These are phyloP conservation scores for Fusarium paranaense DNA, from an alignment of 2,329 filamentous ascomycete species.

Conservation along the genomic window DNA sequence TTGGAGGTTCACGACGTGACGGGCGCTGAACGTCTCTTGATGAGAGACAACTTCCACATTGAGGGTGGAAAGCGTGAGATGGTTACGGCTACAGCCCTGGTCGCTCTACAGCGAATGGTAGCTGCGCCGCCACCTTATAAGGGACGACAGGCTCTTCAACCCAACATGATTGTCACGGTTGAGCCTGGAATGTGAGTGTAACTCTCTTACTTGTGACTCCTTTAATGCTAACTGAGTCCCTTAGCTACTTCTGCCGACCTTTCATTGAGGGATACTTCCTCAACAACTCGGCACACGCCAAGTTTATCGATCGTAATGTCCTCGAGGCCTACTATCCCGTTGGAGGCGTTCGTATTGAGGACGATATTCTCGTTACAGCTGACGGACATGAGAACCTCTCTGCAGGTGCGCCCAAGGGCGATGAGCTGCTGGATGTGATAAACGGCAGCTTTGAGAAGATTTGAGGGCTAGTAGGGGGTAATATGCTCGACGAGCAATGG, in stretches of 20 bases:
- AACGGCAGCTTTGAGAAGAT: conserved; percentile 52
- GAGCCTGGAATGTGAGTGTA: conserved; percentile 76
- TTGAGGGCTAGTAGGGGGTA: conserved; percentile 8
- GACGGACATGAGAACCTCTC: conserved; percentile 87
- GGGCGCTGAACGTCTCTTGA: conserved; percentile 52
- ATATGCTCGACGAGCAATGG: background rate
- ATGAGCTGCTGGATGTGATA: conserved; percentile 75
- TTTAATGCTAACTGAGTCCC: background rate
- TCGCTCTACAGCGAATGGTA: conserved; percentile 41
- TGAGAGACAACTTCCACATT: conserved; percentile 44
- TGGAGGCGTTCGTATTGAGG: conserved; percentile 93
- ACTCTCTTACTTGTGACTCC: background rate
- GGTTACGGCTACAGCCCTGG: conserved; percentile 52
- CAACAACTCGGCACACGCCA: conserved; percentile 66
- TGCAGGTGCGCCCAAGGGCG: conserved; percentile 76
- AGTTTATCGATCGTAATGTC: conserved; percentile 73
- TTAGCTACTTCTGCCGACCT: conserved; percentile 78
- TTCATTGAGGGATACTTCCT: conserved; percentile 79
- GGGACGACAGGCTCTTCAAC: conserved; percentile 58
- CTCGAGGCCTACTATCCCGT: conserved; percentile 79
- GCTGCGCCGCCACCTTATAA: conserved; percentile 45
- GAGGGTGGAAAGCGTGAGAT: conserved; percentile 56
- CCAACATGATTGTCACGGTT: conserved; percentile 80
- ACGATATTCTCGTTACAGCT: conserved; percentile 85
- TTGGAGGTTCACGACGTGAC: conserved; percentile 73